Base-by-base conservation (phyloP, 1,284 basidiomycete genomes). In the Crepidotus sp. region DNA sequence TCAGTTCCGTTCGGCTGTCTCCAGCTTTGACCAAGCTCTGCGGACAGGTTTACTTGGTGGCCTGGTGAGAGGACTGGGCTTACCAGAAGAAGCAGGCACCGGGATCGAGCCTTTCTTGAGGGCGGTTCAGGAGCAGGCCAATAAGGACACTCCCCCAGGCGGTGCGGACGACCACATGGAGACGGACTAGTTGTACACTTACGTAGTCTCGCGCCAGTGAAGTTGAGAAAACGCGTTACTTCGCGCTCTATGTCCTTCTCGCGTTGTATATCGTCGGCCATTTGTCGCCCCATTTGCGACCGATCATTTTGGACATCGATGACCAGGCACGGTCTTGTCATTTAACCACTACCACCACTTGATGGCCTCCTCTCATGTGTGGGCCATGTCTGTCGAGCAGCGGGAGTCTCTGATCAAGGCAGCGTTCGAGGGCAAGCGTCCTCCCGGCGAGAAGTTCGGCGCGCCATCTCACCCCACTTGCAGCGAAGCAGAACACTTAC, bases 1-100 rank as follows among this genome's bases (percentile, higher is more conserved):
- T 0, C 79, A 76, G 45, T 81, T 82, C 59, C 74, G 76, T 32
- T 57, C 65, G 1, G 72, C 74, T 15, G 83, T 89, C 11, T 63
- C 73, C 2, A 82, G 72, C 55, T 74, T 90, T 33, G 86, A 90
- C 58, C 77, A 80, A 56, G 86, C 83, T 10, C 66, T 90, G 35
- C 70, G 78, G 36, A 89, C 85, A 0, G 86, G 86, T 3, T 60
- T 84, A 38, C 62, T 89, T 2, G 81, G 80, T 8, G 75, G 71
- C 1, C 65, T 89, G 6, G 83, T 89, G 22, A 66, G 78, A 34
- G 70, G 74, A n/a, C 65, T 90, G 4, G 86, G 86, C 2, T 62
- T 90, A 24, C 84, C 85, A 0, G 82, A 81, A 56, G 83, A 84
- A 52, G 86, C 86, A 4, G 86, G 85, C 0, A 72, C 71, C 1